Evolutionary conservation across 139 green algal species (phyloP).

Genomic region (Spirogloea muscicola): DNA sequence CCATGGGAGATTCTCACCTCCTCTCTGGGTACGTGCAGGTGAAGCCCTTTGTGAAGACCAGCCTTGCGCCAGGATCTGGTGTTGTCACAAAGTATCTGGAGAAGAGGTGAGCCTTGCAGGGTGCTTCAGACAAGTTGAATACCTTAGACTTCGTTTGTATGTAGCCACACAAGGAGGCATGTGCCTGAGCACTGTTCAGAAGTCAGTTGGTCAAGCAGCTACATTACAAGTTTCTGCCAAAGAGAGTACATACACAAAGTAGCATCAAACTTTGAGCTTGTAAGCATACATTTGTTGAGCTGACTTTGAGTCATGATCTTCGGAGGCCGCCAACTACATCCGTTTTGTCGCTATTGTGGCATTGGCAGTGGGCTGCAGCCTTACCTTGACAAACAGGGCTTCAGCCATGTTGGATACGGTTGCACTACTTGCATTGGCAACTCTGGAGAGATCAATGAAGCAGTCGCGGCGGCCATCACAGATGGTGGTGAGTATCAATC

Average conservation of each 20-base stretch:
- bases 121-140: neutral
- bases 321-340: too few relatives aligned
- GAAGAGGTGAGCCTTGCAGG: constrained; percentile 36
- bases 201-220: too few relatives aligned
- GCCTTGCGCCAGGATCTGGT: constrained; percentile 45
- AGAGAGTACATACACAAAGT: too few relatives aligned
- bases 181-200: too few relatives aligned
- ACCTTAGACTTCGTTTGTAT: too few relatives aligned
- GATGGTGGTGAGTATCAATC: constrained; percentile 37
- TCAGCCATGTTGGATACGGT: constrained; percentile 48
- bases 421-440: constrained; percentile 57
- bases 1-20: neutral
- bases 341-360: too few relatives aligned
- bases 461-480: constrained; percentile 32
- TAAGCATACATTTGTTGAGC: too few relatives aligned
- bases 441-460: constrained; percentile 39
- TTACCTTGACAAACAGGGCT: constrained; percentile 47
- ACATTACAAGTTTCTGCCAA: too few relatives aligned
- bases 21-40: constrained; percentile 16
- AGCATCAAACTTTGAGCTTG: too few relatives aligned
- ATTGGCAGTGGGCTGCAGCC: constrained; percentile 29
- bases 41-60: constrained; percentile 52
- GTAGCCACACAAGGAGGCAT: too few relatives aligned
- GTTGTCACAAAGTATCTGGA: constrained; percentile 52
- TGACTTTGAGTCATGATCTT: too few relatives aligned